Evolutionary conservation across 164 flowering plant species (phyloP), one percentile per base, ranked within the genome.

Genomic region (Kingdonia uniflora): DNA sequence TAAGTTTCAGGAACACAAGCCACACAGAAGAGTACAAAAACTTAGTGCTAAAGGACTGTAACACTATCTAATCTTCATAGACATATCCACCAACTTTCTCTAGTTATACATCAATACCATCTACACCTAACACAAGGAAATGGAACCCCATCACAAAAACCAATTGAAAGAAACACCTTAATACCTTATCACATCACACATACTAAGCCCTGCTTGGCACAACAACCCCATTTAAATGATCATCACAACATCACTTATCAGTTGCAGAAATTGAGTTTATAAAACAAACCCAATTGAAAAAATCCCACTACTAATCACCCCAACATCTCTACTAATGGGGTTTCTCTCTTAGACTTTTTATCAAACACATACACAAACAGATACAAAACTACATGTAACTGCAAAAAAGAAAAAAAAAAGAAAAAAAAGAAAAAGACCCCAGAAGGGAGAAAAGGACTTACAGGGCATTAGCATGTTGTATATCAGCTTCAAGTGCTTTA

Each of bases 401-500:
- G 25, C 7, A 38, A 43, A 58, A 41, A 19, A 25, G 14, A 6
- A 57, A 20, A 49, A 22, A 26, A 40, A 51, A 49, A 57, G 22
- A 11, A 7, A 50, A 20, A 29, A 49, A 49, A 20, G n/a, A 29
- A 41, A 33, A 33, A 37, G 40, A 37, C 7, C 13, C 13, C 13
- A 7, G 7, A 7, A 1, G 5, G 17, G 39, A 13, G 22, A 21
- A 7, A 57, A 49, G 25, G 52, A 66, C 80, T 72, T 67, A 87
- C 92, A 84, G 23, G 60, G 13, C 71, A 64, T 84, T 87, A 61
- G 92, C 95, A 73, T 81, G 89, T 40, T 79, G 87, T 24, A 87
- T 69, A 69, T 87, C 92, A 70, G 85, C 85, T 76, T 87, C 89
- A 68, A 86, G 81, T 45, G 77, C 70, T 68, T 81, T 82, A 54